Conservation (phyloP, 2,329 filamentous ascomycete genomes). For the Fusarium euwallaceae region DNA sequence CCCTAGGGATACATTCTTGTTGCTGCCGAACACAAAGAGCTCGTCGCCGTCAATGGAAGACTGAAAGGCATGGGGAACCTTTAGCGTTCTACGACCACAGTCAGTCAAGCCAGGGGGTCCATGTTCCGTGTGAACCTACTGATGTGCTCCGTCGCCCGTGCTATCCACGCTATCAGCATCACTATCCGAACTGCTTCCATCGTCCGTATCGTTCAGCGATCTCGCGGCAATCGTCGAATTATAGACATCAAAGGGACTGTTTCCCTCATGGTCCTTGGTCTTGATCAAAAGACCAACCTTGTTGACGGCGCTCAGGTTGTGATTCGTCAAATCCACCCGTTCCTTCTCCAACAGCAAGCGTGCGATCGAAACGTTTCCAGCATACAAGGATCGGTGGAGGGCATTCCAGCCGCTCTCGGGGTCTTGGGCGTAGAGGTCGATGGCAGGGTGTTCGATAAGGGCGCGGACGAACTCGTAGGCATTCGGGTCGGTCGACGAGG, state of each 20-base stretch:
- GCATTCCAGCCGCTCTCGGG: constrained; percentile 96
- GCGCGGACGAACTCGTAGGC: constrained; percentile 82
- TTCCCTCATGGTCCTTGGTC: constrained; percentile 94
- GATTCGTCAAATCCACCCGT: constrained; percentile 71
- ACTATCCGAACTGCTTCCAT: constrained; percentile 63
- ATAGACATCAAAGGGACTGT: constrained; percentile 94
- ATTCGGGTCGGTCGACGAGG: constrained; percentile 78
- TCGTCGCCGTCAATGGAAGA: constrained; percentile 75
- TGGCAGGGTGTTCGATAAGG: constrained; percentile 83
- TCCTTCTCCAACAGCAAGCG: constrained; percentile 85
- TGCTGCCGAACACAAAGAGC: constrained; percentile 94
- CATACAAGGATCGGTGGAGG: constrained; percentile 89
- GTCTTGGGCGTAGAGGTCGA: constrained; percentile 91
- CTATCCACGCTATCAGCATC: constrained; percentile 70
- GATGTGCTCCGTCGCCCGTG: constrained; percentile 41
- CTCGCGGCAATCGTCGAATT: constrained; percentile 86
- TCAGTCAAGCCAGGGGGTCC: constrained; percentile 24
- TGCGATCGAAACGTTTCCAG: constrained; percentile 89
- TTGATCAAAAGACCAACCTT: constrained; percentile 85
- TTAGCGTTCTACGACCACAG: constrained; percentile 36
- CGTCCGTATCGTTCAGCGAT: constrained; percentile 67
- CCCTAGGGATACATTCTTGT: constrained; percentile 92
- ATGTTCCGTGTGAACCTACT: constrained; percentile 44
- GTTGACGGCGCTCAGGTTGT: constrained; percentile 69
- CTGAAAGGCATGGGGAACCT: constrained; percentile 29